These are phyloP conservation scores for Kodamaea ohmeri DNA, from an alignment of 1,139 yeast genomes.

Conservation along the genomic window DNA sequence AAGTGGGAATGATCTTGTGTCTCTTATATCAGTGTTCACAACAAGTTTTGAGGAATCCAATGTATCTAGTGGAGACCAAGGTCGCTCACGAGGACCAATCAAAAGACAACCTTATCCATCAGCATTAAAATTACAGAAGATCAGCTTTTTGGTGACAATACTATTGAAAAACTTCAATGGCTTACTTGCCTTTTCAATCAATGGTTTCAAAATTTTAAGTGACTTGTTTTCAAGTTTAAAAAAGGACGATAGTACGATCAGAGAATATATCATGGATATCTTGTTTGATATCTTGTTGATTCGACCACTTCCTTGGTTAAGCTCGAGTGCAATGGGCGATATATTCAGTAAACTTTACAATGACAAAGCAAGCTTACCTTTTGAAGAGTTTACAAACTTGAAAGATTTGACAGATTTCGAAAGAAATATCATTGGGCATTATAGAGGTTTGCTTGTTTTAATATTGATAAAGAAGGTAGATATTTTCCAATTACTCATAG, in stretches of 20 bases:
- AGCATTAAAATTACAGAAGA: conserved; percentile 50
- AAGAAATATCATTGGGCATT: conserved; percentile 49
- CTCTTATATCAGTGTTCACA: conserved; percentile 59
- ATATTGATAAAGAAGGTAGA: conserved; percentile 53
- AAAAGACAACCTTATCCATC: conserved; percentile 6
- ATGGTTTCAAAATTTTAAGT: conserved; percentile 54
- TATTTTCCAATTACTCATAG: conserved; percentile 48
- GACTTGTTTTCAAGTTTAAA: conserved; percentile 62
- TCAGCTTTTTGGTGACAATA: conserved; percentile 59
- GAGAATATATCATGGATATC: conserved; percentile 68
- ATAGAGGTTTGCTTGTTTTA: conserved; percentile 55
- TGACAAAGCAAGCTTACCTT: conserved; percentile 1
- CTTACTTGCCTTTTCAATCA: conserved; percentile 58
- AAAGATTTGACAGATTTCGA: conserved; percentile 14
- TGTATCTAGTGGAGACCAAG: conserved; percentile 11
- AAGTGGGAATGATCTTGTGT: conserved; percentile 62
- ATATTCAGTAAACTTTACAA: conserved; percentile 17
- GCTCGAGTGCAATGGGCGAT: conserved; percentile 35
- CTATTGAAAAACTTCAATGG: conserved; percentile 79
- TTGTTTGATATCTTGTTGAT: conserved; percentile 67
- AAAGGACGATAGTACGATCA: conserved; percentile 53
- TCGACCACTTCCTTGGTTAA: conserved; percentile 58
- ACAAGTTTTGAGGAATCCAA: conserved; percentile 11
- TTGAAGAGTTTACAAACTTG: neutral
- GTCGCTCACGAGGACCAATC: neutral